Evolutionary conservation across 2,329 filamentous ascomycete species (phyloP).

Genomic region (Neonectria coccinea): DNA sequence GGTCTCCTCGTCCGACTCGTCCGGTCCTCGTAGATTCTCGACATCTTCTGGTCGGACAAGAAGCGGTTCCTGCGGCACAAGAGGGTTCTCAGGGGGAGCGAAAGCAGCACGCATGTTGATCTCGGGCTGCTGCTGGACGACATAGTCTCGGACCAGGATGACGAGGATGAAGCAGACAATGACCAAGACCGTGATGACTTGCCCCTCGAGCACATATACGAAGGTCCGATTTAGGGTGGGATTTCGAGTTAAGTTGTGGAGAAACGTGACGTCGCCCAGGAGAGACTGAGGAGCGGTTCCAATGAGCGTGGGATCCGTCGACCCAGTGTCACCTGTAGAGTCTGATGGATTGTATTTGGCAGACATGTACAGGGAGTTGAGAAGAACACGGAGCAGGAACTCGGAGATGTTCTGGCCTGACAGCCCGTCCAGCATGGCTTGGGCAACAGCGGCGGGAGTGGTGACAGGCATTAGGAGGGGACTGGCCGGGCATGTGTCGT

Average conservation of each 20-base stretch:
- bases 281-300: slow-evolving; percentile 49
- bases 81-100: slow-evolving; percentile 57
- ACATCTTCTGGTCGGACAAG: slow-evolving; percentile 41
- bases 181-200: slow-evolving; percentile 91
- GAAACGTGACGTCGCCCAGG: slow-evolving; percentile 67
- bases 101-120: slow-evolving; percentile 82
- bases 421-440: slow-evolving; percentile 46
- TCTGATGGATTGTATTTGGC: slow-evolving; percentile 39
- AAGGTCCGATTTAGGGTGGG: slow-evolving; percentile 80
- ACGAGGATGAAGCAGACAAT: slow-evolving; percentile 97
- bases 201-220: slow-evolving; percentile 88
- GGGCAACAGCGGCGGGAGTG: slow-evolving; percentile 48
- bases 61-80: slow-evolving; percentile 42
- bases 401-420: slow-evolving; percentile 50
- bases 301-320: slow-evolving; percentile 25
- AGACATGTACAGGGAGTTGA: slow-evolving; percentile 47
- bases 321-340: slow-evolving; percentile 16
- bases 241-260: slow-evolving; percentile 74
- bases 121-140: slow-evolving; percentile 96
- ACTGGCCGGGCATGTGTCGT: slow-evolving; percentile 51
- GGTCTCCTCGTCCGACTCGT: slow-evolving; percentile 49
- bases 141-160: slow-evolving; percentile 96
- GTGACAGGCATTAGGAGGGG: slow-evolving; percentile 50
- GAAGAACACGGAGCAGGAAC: slow-evolving; percentile 47
- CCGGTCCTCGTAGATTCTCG: slow-evolving; percentile 37